A percentile compares a stretch with the other conserved stretches of the same genome.
phyloP scores from a whole-genome alignment of 2,329 filamentous ascomycete species.

The Fusarium beomiforme region DNA sequence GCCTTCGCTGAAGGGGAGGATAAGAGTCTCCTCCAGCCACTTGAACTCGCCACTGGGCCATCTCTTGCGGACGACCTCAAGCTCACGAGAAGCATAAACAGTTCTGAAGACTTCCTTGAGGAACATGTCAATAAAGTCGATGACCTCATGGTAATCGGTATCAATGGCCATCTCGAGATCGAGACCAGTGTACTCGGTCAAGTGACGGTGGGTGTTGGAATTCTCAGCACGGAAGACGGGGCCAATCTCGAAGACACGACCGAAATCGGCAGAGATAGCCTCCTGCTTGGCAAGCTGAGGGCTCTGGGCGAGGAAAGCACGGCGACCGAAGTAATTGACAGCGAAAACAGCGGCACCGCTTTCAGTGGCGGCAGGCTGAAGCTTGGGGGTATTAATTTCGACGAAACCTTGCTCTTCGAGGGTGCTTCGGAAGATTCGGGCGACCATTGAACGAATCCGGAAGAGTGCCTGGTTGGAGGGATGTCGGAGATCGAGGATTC shows the following conservation, averaged over 20 bases:
- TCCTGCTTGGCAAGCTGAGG: conserved; percentile 95
- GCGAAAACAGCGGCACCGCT: conserved; percentile 92
- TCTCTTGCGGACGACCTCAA: conserved; percentile 82
- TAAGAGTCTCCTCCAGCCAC: conserved; percentile 85
- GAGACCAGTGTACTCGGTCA: conserved; percentile 93
- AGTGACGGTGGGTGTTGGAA: conserved; percentile 92
- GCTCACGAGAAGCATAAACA: conserved; percentile 66
- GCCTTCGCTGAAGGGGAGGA: conserved; percentile 82
- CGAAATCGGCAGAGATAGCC: conserved; percentile 89
- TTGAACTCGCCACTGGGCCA: conserved; percentile 89
- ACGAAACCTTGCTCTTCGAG: conserved; percentile 83
- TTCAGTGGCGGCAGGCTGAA: conserved; percentile 90
- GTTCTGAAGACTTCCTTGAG: conserved; percentile 76
- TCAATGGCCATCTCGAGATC: conserved; percentile 94
- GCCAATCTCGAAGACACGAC: conserved; percentile 80
- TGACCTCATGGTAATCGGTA: conserved; percentile 88
- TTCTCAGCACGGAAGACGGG: conserved; percentile 91
- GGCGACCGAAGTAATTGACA: conserved; percentile 88
- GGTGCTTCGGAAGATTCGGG: conserved; percentile 80
- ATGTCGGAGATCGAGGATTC: conserved; percentile 87
- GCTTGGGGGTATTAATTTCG: conserved; percentile 93
- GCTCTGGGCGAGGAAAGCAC: conserved; percentile 89
- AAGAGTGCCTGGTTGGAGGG: conserved; percentile 88
- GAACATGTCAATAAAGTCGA: conserved; percentile 79
- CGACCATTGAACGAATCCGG: conserved; percentile 83